phyloP scores from a whole-genome alignment of 2,329 filamentous ascomycete species.

The Huntiella decipiens region DNA sequence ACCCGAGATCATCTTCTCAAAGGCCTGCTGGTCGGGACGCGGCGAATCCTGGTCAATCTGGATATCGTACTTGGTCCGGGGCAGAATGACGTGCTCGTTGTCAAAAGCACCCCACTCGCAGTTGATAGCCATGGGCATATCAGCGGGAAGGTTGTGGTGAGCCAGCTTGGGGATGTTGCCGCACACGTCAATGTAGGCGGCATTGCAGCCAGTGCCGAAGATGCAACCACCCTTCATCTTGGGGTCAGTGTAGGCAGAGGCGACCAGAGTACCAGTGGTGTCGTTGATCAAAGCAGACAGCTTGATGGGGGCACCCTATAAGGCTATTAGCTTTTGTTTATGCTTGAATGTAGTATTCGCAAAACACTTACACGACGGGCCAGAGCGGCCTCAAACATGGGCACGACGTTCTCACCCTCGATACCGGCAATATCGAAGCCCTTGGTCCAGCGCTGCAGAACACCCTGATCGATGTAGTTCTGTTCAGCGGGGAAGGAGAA shows the following conservation, averaged over 20 bases:
- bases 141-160: constrained; percentile 69
- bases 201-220: constrained; percentile 95
- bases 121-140: constrained; percentile 85
- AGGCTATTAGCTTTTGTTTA: constrained; percentile 12
- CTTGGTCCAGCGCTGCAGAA: constrained; percentile 93
- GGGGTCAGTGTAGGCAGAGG: constrained; percentile 87
- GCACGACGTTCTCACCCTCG: constrained; percentile 77
- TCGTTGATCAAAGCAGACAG: constrained; percentile 90
- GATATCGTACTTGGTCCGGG: constrained; percentile 67
- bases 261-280: constrained; percentile 90
- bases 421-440: constrained; percentile 88
- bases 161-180: constrained; percentile 86
- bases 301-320: constrained; percentile 72
- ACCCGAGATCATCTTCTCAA: constrained; percentile 96
- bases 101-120: constrained; percentile 97
- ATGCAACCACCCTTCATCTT: constrained; percentile 93
- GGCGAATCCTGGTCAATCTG: constrained; percentile 82
- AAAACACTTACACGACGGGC: constrained; percentile 27
- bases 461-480: constrained; percentile 79
- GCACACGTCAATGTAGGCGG: constrained; percentile 90
- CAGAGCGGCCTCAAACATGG: constrained; percentile 66
- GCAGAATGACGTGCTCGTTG: constrained; percentile 77
- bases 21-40: constrained; percentile 80
- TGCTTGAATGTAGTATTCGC: constrained; percentile 7
- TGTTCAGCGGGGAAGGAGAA: constrained; percentile 93